Conservation (phyloP, 129 eudicot species). For the Lonicera japonica region DNA sequence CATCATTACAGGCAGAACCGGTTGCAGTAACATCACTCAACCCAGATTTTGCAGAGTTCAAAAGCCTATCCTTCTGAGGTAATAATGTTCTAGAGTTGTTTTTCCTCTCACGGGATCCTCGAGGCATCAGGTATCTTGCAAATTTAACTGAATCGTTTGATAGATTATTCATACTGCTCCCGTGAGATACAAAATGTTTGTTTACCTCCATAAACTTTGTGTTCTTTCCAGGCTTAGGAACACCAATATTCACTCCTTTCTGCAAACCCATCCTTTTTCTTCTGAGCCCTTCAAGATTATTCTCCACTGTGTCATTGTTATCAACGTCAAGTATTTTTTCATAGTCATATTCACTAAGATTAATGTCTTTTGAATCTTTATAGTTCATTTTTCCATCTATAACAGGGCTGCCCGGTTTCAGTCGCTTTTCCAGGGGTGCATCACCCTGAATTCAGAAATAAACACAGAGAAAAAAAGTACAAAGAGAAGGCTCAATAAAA, state of each 20-base stretch:
- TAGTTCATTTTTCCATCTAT: constrained; percentile 36
- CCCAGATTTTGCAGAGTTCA: constrained; percentile 22
- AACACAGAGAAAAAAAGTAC: background rate
- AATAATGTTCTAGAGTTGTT: constrained; percentile 28
- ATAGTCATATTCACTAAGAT: constrained; percentile 30
- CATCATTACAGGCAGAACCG: constrained; percentile 35
- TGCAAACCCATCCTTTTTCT: constrained; percentile 47
- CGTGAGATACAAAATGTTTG: constrained; percentile 59
- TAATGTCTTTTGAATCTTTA: constrained; percentile 20
- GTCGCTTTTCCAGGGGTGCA: constrained; percentile 70
- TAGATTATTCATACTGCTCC: constrained; percentile 32
- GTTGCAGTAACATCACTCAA: constrained; percentile 15
- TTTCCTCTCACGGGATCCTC: constrained; percentile 42
- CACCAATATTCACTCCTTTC: constrained; percentile 81
- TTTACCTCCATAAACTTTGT: constrained; percentile 93
- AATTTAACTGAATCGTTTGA: constrained; percentile 36
- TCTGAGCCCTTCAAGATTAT: constrained; percentile 36
- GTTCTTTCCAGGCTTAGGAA: constrained; percentile 94
- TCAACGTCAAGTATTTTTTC: constrained; percentile 53
- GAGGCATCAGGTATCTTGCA: constrained; percentile 42
- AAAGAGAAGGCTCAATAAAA: background rate
- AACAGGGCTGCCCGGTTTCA: constrained; percentile 34
- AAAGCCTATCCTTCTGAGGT: constrained; percentile 33
- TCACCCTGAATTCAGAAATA: constrained; percentile 47
- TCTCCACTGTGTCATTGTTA: constrained; percentile 39